Percentiles rank a stretch among this genome's conserved stretches.
phyloP scores from a whole-genome alignment of 495 filamentous ascomycete genomes.

The Thermothielavioides terrestris region DNA sequence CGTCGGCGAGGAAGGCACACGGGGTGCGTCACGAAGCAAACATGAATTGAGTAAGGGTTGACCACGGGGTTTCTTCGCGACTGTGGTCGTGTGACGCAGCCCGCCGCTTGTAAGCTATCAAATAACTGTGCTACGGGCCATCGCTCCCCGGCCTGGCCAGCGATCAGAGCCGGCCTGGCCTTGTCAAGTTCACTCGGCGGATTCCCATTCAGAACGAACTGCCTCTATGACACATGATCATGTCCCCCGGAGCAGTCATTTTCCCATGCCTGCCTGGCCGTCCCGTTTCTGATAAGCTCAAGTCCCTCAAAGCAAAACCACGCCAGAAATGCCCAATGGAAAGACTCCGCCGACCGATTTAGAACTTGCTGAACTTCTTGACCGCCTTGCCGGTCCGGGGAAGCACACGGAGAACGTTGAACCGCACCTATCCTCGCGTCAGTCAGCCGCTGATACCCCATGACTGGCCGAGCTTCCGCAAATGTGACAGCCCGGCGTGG shows the following conservation, averaged over 20 bases:
- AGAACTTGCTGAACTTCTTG: slow-evolving; percentile 98
- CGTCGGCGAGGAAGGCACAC: no score
- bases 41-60: background rate
- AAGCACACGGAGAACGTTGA: slow-evolving; percentile 97
- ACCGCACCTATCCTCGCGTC: slow-evolving; percentile 63
- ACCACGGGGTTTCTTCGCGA: slow-evolving; percentile 6
- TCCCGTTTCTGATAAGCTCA: slow-evolving; percentile 42
- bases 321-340: slow-evolving; percentile 45
- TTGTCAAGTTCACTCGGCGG: slow-evolving; percentile 26
- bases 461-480: background rate
- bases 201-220: slow-evolving; percentile 43
- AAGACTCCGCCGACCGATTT: slow-evolving; percentile 38
- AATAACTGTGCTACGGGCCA: slow-evolving; percentile 1
- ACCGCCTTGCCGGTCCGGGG: slow-evolving; percentile 93
- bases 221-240: slow-evolving; percentile 35
- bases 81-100: background rate
- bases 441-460: background rate
- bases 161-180: slow-evolving; percentile 16
- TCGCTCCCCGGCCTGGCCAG: slow-evolving; percentile 7
- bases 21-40: background rate
- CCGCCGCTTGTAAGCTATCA: background rate
- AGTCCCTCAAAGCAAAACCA: slow-evolving; percentile 43
- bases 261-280: slow-evolving; percentile 38
- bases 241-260: slow-evolving; percentile 34
- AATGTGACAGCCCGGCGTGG: background rate